Percentiles rank a stretch among this genome's conserved stretches.
Conservation (phyloP, 345 rosid species). For the Nasturtium officinale region DNA sequence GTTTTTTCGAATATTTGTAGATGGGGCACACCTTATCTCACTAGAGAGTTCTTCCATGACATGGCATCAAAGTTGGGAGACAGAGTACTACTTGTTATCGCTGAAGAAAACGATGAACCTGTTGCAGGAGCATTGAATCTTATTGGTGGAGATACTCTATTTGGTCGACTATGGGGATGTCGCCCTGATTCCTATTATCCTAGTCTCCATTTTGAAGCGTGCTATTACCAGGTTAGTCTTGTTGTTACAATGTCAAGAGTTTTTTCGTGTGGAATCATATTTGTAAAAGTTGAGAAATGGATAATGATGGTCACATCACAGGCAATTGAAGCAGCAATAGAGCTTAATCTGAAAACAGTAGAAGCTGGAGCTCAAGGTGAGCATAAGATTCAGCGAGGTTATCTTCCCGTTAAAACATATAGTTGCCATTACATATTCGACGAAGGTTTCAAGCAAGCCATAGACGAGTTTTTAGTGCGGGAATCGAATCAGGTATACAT, state of each 20-base stretch:
- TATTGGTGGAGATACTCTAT: slow-evolving; percentile 86
- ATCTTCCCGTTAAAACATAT: slow-evolving; percentile 81
- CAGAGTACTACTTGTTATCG: slow-evolving; percentile 68
- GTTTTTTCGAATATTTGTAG: slow-evolving; percentile 45
- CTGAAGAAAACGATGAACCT: slow-evolving; percentile 83
- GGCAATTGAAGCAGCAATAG: slow-evolving; percentile 97
- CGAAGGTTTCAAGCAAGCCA: slow-evolving; percentile 67
- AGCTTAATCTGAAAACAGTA: slow-evolving; percentile 69
- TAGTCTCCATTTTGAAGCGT: slow-evolving; percentile 91
- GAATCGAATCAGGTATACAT: slow-evolving; percentile 73
- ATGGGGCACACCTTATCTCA: slow-evolving; percentile 96
- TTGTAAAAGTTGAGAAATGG: too few relatives aligned
- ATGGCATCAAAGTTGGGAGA: slow-evolving; percentile 88
- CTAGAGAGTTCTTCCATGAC: slow-evolving; percentile 80
- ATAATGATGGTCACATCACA: slow-evolving; percentile 32
- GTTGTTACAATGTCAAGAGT: slow-evolving; percentile 5
- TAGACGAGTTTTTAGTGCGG: slow-evolving; percentile 64
- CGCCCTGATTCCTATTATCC: slow-evolving; percentile 78
- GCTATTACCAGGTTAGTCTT: slow-evolving; percentile 86
- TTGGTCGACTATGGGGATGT: slow-evolving; percentile 97
- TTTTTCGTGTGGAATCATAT: neutral
- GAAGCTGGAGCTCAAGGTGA: slow-evolving; percentile 99
- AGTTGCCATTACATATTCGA: slow-evolving; percentile 86
- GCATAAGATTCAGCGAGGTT: slow-evolving; percentile 94
- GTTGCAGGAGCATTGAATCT: slow-evolving; percentile 96